A percentile compares a stretch with the other conserved stretches of the same genome.
Conservation (phyloP, 768 basidiomycete genomes). For the Cyclocybe cylindracea region DNA sequence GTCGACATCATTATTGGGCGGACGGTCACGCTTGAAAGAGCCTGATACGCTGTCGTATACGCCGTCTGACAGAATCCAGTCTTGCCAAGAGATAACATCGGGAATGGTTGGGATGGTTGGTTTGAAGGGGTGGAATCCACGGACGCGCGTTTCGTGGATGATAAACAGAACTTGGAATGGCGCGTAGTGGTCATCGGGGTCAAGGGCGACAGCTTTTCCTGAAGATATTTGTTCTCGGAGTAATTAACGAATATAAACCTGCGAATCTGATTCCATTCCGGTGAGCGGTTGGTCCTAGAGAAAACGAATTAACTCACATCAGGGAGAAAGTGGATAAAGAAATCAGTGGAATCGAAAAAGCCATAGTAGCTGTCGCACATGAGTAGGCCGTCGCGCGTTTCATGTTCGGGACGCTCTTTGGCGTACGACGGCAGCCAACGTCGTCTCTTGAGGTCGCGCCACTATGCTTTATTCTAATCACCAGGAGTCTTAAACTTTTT, state of each 20-base stretch:
- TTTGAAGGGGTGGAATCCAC: constrained; percentile 28
- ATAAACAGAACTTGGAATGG: constrained; percentile 34
- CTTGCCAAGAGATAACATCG: constrained; percentile 21
- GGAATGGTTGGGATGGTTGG: constrained; percentile 15
- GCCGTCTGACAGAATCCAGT: constrained; percentile 22
- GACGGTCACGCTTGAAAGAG: constrained; percentile 16
- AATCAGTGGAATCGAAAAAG: constrained; percentile 17
- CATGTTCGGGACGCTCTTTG: constrained; percentile 15
- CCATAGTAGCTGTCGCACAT: constrained; percentile 17
- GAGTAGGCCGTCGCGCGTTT: constrained; percentile 22
- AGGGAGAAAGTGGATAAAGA: constrained; percentile 27
- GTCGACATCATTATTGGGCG: neutral
- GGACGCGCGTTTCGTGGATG: constrained; percentile 37
- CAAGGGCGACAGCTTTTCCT: constrained; percentile 34
- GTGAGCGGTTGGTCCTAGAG: neutral
- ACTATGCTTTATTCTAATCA: constrained; percentile 18
- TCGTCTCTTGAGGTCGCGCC: constrained; percentile 19
- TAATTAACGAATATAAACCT: constrained; percentile 33
- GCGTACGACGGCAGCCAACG: constrained; percentile 21
- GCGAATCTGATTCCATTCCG: constrained; percentile 14
- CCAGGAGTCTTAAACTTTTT: constrained; percentile 6
- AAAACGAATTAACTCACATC: constrained; percentile 18
- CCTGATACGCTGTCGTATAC: constrained; percentile 14
- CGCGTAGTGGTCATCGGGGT: constrained; percentile 24
- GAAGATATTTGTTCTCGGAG: constrained; percentile 11